Percentiles rank a stretch among this genome's conserved stretches.
phyloP scores from a whole-genome alignment of 768 basidiomycete species.

The Leccinum boreale region DNA sequence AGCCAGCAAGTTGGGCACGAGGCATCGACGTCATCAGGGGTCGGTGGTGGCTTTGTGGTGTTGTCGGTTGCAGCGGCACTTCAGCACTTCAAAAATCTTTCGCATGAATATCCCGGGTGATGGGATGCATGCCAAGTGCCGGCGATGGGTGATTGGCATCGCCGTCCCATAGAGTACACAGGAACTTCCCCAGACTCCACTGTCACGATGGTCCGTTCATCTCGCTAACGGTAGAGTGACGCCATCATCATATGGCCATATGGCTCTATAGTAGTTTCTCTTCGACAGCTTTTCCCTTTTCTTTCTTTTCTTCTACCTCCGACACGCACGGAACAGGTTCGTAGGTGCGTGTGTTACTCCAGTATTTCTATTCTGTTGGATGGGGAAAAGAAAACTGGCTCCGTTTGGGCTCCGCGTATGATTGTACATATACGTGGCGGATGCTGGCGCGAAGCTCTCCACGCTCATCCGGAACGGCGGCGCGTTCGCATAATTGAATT shows the following conservation, averaged over 20 bases:
- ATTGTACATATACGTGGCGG: constrained; percentile 6
- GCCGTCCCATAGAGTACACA: background rate
- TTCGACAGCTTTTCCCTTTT: background rate
- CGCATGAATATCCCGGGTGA: background rate
- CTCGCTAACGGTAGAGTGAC: constrained; percentile 12
- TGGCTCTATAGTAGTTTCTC: background rate
- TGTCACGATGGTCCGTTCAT: background rate
- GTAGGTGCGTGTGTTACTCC: background rate
- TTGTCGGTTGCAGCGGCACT: background rate
- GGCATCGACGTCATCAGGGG: constrained; percentile 21
- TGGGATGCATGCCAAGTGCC: background rate
- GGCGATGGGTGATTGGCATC: background rate
- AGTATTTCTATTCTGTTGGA: background rate
- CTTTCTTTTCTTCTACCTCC: background rate
- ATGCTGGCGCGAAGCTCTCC: constrained; percentile 10
- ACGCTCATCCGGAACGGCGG: background rate
- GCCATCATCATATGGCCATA: constrained; percentile 6
- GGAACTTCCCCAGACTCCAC: constrained; percentile 9
- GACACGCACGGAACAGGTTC: background rate
- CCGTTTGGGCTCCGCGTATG: background rate
- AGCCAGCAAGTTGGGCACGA: constrained; percentile 8
- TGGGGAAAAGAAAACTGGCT: background rate
- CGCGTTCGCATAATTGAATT: background rate
- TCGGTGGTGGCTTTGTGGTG: background rate
- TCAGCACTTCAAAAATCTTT: background rate